A percentile compares a stretch with the other conserved stretches of the same genome.
These are phyloP conservation scores for Aphanocladium album DNA, from an alignment of 2,329 filamentous ascomycete species.

Conservation along the genomic window DNA sequence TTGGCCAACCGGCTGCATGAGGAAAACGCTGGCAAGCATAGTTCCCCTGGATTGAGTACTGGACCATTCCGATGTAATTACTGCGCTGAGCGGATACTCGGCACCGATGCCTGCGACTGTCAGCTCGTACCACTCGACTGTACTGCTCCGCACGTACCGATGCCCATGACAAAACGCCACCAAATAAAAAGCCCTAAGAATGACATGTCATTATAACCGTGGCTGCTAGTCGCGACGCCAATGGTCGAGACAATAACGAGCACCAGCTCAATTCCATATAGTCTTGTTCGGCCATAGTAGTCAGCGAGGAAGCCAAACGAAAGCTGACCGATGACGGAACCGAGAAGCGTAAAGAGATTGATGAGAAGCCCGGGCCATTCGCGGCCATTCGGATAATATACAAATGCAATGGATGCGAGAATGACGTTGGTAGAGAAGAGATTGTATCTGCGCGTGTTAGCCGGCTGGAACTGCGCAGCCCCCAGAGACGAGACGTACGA, in stretches of 20 bases:
- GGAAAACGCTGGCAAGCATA: conserved; percentile 64
- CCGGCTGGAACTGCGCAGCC: not conserved
- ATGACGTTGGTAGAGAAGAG: conserved; percentile 52
- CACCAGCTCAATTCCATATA: conserved; percentile 52
- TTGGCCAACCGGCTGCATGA: conserved; percentile 65
- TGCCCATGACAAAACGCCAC: conserved; percentile 52
- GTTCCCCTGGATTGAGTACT: conserved; percentile 59
- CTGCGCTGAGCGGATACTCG: conserved; percentile 62
- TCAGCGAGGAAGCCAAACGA: conserved; percentile 51
- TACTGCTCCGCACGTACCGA: conserved; percentile 37
- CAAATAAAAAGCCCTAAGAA: conserved; percentile 47
- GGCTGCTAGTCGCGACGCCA: conserved; percentile 48
- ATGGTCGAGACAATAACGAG: conserved; percentile 55
- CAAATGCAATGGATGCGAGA: conserved; percentile 46
- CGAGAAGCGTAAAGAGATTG: conserved; percentile 48
- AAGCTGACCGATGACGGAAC: conserved; percentile 48
- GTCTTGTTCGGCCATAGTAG: conserved; percentile 47
- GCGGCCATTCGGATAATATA: conserved; percentile 44
- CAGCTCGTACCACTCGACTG: too few relatives aligned
- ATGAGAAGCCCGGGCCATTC: conserved; percentile 43
- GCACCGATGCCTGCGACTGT: conserved; percentile 52
- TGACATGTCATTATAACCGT: conserved; percentile 44
- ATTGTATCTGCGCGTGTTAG: conserved; percentile 38
- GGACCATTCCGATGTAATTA: conserved; percentile 63
- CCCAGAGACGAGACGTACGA: conserved; percentile 33